These are phyloP conservation scores for Brassica nigra DNA, from an alignment of 345 rosid genomes.

Conservation along the genomic window DNA sequence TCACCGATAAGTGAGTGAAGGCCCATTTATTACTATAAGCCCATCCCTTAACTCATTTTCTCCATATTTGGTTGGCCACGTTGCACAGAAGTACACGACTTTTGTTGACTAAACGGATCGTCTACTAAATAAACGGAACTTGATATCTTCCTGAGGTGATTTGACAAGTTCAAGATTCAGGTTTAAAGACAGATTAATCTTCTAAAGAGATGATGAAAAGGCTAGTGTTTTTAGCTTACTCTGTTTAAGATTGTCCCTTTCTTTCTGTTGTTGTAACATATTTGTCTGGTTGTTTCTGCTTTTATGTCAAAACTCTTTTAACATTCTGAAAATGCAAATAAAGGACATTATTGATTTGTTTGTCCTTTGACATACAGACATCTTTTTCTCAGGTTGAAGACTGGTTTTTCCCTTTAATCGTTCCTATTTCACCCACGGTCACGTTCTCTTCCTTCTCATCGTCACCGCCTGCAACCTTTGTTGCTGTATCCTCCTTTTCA, in stretches of 20 bases:
- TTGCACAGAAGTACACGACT: no score
- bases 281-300: conserved; percentile 17
- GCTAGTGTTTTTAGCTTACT: conserved; percentile 19
- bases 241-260: conserved; percentile 13
- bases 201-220: neutral
- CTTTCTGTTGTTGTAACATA: conserved; percentile 36
- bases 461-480: conserved; percentile 14
- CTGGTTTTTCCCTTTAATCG: conserved; percentile 3
- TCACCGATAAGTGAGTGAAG: no score
- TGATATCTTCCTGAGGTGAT: conserved; percentile 61
- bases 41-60: no score
- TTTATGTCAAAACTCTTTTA: conserved; percentile 9
- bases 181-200: neutral
- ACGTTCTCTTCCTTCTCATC: conserved; percentile 23
- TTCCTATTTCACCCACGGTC: conserved; percentile 21
- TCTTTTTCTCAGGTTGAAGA: conserved; percentile 13
- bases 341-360: conserved; percentile 16
- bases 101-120: no score
- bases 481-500: neutral
- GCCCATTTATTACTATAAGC: no score
- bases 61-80: no score
- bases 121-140: no score
- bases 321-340: conserved; percentile 21
- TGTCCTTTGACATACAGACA: neutral
- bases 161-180: conserved; percentile 10